These are phyloP conservation scores for Viridothelium virens DNA, from an alignment of 495 filamentous ascomycete species.

Conservation along the genomic window DNA sequence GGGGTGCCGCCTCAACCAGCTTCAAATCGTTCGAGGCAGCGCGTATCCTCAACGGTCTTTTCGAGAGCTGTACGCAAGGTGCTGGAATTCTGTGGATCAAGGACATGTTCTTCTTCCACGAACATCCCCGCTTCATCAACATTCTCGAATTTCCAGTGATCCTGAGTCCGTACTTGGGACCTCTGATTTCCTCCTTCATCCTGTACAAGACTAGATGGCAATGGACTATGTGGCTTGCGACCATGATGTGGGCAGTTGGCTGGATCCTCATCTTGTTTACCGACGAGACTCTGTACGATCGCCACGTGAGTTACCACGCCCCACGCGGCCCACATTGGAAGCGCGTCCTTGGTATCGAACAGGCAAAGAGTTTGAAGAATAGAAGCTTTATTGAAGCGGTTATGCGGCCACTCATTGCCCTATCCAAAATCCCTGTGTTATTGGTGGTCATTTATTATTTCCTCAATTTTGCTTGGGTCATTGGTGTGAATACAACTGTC, in stretches of 20 bases:
- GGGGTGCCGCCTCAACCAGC: slow-evolving; percentile 15
- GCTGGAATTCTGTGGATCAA: slow-evolving; percentile 18
- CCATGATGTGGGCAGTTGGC: slow-evolving; percentile 7
- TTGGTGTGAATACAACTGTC: slow-evolving; percentile 19
- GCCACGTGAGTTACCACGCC: slow-evolving; percentile 1
- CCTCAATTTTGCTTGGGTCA: slow-evolving; percentile 18
- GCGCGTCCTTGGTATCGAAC: slow-evolving; percentile 15
- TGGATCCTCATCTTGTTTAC: slow-evolving; percentile 13
- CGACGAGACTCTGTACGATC: slow-evolving; percentile 15
- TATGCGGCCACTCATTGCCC: slow-evolving; percentile 13
- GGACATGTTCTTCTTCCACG: slow-evolving; percentile 24
- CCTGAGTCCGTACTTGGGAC: slow-evolving; percentile 19
- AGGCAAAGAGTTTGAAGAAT: slow-evolving; percentile 8
- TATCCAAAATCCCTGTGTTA: slow-evolving; percentile 15
- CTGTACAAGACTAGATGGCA: slow-evolving; percentile 16
- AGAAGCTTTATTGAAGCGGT: slow-evolving; percentile 8
- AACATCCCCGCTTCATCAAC: slow-evolving; percentile 21
- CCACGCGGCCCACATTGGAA: slow-evolving; percentile 6
- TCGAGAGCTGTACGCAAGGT: slow-evolving; percentile 13
- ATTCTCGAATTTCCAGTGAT: slow-evolving; percentile 15
- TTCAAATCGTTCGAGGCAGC: slow-evolving; percentile 16
- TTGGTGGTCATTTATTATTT: slow-evolving; percentile 18
- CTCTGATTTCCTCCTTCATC: slow-evolving; percentile 17
- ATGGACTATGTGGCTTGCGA: slow-evolving; percentile 16
- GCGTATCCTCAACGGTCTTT: slow-evolving; percentile 17